Evolutionary conservation across 208 protist genomes (phyloP).

Genomic region (Trypanosomatidae sp.): DNA sequence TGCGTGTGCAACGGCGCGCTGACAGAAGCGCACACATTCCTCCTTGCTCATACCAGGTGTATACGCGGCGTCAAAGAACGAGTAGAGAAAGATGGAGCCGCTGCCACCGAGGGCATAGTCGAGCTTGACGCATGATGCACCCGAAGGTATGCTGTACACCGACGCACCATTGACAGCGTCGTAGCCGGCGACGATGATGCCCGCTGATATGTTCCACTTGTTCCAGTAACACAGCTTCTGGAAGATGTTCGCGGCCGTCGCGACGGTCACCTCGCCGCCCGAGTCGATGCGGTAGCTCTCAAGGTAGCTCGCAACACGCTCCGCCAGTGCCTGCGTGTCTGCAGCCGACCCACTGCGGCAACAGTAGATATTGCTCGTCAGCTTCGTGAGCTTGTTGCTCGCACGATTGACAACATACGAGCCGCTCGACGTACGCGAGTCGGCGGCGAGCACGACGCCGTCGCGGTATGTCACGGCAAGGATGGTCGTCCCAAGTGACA

Average conservation of each 20-base stretch:
- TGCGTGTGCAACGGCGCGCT: slow-evolving; percentile 92
- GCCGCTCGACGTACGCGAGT: slow-evolving; percentile 95
- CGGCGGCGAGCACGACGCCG: slow-evolving; percentile 95
- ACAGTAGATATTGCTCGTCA: slow-evolving; percentile 95
- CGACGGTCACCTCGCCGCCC: slow-evolving; percentile 79
- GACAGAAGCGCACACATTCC: slow-evolving; percentile 92
- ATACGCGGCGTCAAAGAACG: slow-evolving; percentile 96
- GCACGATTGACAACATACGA: slow-evolving; percentile 96
- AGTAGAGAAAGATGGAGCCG: slow-evolving; percentile 98
- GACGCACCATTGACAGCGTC: slow-evolving; percentile 93
- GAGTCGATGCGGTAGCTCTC: slow-evolving; percentile 86
- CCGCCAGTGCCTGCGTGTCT: slow-evolving; percentile 95
- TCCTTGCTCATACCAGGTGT: slow-evolving; percentile 94
- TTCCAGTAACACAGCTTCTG: slow-evolving; percentile 96
- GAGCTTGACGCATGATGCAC: slow-evolving; percentile 89
- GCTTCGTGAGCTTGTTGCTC: slow-evolving; percentile 96
- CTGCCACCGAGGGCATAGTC: slow-evolving; percentile 93
- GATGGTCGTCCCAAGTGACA: slow-evolving; percentile 95
- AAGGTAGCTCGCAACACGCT: slow-evolving; percentile 90
- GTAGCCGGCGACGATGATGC: slow-evolving; percentile 97
- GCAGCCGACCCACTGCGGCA: slow-evolving; percentile 97
- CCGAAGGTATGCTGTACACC: slow-evolving; percentile 95
- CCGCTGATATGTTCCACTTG: slow-evolving; percentile 93
- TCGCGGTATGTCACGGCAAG: slow-evolving; percentile 95
- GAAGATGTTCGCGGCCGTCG: slow-evolving; percentile 94